Conservation (phyloP, 495 filamentous ascomycete species). For the Hyaloscypha bicolor region DNA sequence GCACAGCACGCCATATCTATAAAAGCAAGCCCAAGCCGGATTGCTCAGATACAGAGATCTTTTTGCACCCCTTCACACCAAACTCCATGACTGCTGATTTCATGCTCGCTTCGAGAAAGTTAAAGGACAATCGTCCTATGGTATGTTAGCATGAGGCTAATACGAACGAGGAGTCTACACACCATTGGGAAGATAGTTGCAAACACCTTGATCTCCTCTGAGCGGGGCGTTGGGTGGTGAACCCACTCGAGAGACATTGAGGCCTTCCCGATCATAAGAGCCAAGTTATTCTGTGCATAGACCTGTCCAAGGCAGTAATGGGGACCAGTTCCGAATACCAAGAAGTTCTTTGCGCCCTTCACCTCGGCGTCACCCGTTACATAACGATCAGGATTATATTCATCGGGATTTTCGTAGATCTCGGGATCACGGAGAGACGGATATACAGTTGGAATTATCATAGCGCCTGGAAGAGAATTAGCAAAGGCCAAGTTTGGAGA, state of each 20-base stretch:
- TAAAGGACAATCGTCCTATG: conserved; percentile 66
- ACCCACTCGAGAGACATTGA: conserved; percentile 88
- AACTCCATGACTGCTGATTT: background rate
- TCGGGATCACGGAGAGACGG: conserved; percentile 92
- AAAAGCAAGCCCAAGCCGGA: background rate
- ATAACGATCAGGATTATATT: conserved; percentile 91
- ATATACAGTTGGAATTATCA: conserved; percentile 91
- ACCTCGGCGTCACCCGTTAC: conserved; percentile 84
- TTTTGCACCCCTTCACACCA: background rate
- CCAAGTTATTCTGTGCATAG: conserved; percentile 89
- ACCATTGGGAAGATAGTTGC: conserved; percentile 97
- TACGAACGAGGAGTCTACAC: conserved; percentile 37
- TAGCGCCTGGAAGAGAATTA: conserved; percentile 58
- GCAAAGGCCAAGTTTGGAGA: background rate
- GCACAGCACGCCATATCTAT: background rate
- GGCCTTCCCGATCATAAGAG: conserved; percentile 93
- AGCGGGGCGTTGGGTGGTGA: conserved; percentile 76
- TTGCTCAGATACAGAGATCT: background rate
- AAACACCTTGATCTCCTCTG: conserved; percentile 97
- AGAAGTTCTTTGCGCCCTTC: conserved; percentile 91
- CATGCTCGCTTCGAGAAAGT: conserved; percentile 47
- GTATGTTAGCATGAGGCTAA: conserved; percentile 1
- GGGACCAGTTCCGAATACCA: conserved; percentile 94
- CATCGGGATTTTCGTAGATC: conserved; percentile 85
- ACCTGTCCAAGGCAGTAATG: conserved; percentile 97